These are phyloP conservation scores for Cyclotella choctawhatcheeana DNA, from an alignment of 108 stramenopile genomes.

Conservation along the genomic window DNA sequence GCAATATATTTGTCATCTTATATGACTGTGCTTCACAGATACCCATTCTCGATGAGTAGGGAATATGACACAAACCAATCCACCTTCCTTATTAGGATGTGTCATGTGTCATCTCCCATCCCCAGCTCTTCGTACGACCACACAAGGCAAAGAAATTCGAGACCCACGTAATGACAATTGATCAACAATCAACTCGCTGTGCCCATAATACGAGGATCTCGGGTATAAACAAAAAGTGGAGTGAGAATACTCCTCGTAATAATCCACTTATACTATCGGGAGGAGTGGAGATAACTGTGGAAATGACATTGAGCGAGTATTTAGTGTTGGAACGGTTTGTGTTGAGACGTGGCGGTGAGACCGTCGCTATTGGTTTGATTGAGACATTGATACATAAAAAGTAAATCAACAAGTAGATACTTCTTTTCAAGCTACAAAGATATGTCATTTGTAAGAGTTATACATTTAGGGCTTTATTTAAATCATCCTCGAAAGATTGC, in stretches of 20 bases:
- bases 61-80: too few relatives aligned
- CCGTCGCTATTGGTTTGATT: conserved; percentile 51
- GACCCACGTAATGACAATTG: conserved; percentile 64
- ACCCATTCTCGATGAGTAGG: too few relatives aligned
- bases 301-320: conserved; percentile 65
- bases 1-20: too few relatives aligned
- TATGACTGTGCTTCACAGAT: too few relatives aligned
- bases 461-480: too few relatives aligned
- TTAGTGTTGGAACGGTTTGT: conserved; percentile 49
- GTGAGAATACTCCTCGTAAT: conserved; percentile 17
- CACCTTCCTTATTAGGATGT: too few relatives aligned
- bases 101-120: conserved; percentile 77
- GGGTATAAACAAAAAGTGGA: conserved; percentile 50
- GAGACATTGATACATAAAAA: conserved; percentile 31
- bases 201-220: conserved; percentile 77
- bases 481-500: too few relatives aligned
- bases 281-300: conserved; percentile 65
- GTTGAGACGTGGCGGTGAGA: conserved; percentile 52
- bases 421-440: too few relatives aligned
- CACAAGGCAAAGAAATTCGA: conserved; percentile 55
- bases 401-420: too few relatives aligned
- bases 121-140: conserved; percentile 59
- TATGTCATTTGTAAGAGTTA: too few relatives aligned
- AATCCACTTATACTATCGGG: conserved; percentile 71
- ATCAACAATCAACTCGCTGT: conserved; percentile 61